Base-by-base conservation (phyloP, 2,329 filamentous ascomycete genomes). In the Tolypocladium sp. region DNA sequence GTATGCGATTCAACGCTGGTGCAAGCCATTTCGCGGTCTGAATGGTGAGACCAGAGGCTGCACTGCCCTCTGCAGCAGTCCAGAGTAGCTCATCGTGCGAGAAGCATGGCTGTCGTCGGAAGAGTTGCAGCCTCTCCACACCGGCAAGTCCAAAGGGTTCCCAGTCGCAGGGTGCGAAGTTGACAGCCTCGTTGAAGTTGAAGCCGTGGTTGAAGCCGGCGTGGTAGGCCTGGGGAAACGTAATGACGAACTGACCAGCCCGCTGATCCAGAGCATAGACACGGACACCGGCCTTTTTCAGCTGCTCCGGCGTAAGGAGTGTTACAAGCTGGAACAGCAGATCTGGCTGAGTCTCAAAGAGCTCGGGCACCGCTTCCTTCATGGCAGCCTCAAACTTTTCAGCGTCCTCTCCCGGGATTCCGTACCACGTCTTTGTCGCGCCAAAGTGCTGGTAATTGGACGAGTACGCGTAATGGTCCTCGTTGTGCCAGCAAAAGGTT, bases 401-500 rank as follows among this genome's bases (percentile, higher is more conserved):
- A 0, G 92, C 91, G 71, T 97, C 94, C 51, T 91, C 90, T 17
- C 90, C 93, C 0, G 94, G 94, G 64, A 99, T 97, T 4, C 94
- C 94, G 68, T 99, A 99, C 94, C 94, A 99, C 0, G 94, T 99
- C 77, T 99, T 99, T 2, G 94, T 99, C 1, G 92, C 92, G 12
- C 94, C 94, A 68, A 99, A 96, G 68, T 99, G 94, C 71, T 99
- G 94, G 68, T 97, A 99, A 66, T 99, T 99, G 57, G 94, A 90
- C 0, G 94, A 99, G 71, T 97, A 99, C 2, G 94, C 89, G 70
- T 96, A 97, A 70, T 99, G 94, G 68, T 99, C 94, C 69, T 99
- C 94, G 63, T 96, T 97, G 72, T 99, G 94, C 94, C 94, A 99
- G 74, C 94, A 99, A 70, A 99, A 99, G 0, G 94, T 97, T 0